A percentile compares a stretch with the other conserved stretches of the same genome.
phyloP scores from a whole-genome alignment of 2,329 filamentous ascomycete species.

The Pleomassaria siparia region DNA sequence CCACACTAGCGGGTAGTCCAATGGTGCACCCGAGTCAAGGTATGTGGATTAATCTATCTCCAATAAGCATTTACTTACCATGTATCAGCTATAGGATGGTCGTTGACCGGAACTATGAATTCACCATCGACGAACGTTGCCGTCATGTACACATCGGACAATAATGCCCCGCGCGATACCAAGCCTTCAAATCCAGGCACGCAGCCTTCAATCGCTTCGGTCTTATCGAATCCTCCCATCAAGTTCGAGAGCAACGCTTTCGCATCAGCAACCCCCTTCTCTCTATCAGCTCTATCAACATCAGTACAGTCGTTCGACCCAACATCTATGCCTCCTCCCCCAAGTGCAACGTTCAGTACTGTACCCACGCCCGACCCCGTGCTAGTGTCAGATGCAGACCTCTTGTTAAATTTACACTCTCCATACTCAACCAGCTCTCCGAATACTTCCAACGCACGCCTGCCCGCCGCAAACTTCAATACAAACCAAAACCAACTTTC shows the following conservation, averaged over 20 bases:
- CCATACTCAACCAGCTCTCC: constrained; percentile 41
- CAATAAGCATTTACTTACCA: constrained; percentile 11
- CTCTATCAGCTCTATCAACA: too few relatives aligned
- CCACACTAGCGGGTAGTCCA: constrained; percentile 47
- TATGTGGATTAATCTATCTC: constrained; percentile 28
- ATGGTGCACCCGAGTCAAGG: constrained; percentile 54
- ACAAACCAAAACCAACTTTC: constrained; percentile 1
- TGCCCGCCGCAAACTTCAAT: constrained; percentile 12
- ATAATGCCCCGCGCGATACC: constrained; percentile 26
- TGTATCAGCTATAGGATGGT: constrained; percentile 71
- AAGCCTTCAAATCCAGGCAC: constrained; percentile 23
- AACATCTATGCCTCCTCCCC: constrained; percentile 36
- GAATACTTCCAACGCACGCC: constrained; percentile 11
- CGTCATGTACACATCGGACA: constrained; percentile 69
- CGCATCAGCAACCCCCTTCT: constrained; percentile 24
- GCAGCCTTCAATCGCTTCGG: constrained; percentile 33
- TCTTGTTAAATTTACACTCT: constrained; percentile 53
- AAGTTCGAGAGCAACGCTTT: constrained; percentile 28
- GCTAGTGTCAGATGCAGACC: constrained; percentile 50
- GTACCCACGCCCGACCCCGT: constrained; percentile 31
- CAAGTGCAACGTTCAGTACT: constrained; percentile 23
- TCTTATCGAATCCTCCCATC: constrained; percentile 25
- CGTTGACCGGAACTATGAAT: constrained; percentile 83
- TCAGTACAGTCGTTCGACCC: constrained; percentile 26
- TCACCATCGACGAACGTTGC: constrained; percentile 82